phyloP scores from a whole-genome alignment of 2,329 filamentous ascomycete species.

The Colletotrichum simmondsii region DNA sequence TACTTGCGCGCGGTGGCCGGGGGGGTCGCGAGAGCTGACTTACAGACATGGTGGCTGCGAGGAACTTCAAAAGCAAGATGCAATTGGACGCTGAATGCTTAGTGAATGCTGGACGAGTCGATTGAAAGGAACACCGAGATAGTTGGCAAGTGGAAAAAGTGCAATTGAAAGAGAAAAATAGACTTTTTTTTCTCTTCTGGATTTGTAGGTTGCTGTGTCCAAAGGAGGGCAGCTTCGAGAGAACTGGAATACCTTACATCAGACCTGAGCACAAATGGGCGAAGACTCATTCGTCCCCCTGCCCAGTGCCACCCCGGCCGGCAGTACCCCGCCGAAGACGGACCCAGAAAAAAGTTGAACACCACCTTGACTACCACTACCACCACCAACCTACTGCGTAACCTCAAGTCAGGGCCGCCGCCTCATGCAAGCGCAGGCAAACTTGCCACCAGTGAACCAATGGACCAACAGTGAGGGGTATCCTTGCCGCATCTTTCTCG shows the following conservation, averaged over 20 bases:
- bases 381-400: too few species aligned
- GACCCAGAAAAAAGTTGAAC: slow-evolving; percentile 13
- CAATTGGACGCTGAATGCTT: neutral
- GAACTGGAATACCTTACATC: slow-evolving; percentile 6
- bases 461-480: slow-evolving; percentile 16
- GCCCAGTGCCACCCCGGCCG: slow-evolving; percentile 11
- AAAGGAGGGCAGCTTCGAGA: slow-evolving; percentile 23
- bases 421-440: neutral
- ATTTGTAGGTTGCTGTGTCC: slow-evolving; percentile 9
- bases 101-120: neutral
- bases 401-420: too few species aligned
- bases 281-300: slow-evolving; percentile 32
- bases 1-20: neutral
- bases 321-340: slow-evolving; percentile 29
- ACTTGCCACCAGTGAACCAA: slow-evolving; percentile 17
- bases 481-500: slow-evolving; percentile 24
- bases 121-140: neutral
- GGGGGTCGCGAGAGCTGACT: slow-evolving; percentile 33
- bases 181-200: slow-evolving; percentile 8
- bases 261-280: slow-evolving; percentile 16
- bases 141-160: neutral
- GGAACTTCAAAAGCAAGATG: neutral
- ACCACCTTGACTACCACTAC: neutral
- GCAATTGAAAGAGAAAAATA: neutral
- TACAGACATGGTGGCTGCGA: slow-evolving; percentile 46